Conservation (phyloP, 1,139 yeast species). For the Pichia norvegensis region DNA sequence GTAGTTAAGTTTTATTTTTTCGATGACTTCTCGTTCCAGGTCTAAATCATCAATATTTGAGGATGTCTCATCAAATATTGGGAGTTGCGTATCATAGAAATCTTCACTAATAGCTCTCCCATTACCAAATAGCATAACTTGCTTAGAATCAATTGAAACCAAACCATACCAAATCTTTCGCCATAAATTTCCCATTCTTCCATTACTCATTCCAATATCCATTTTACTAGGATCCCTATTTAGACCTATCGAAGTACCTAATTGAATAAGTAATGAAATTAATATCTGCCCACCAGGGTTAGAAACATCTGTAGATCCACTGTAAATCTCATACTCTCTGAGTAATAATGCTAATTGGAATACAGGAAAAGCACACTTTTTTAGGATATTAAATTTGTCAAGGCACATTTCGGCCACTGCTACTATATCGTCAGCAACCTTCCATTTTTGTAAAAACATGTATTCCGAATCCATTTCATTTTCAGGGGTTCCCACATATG, state of each 20-base stretch:
- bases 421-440: conserved; percentile 39
- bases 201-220: conserved; percentile 14
- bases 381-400: conserved; percentile 41
- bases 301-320: conserved; percentile 36
- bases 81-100: conserved; percentile 35
- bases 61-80: conserved; percentile 22
- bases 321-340: conserved; percentile 37
- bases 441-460: conserved; percentile 38
- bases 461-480: conserved; percentile 29
- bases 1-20: conserved; percentile 14
- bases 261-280: conserved; percentile 39
- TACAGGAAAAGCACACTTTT: conserved; percentile 42
- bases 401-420: conserved; percentile 47
- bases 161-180: conserved; percentile 50
- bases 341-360: conserved; percentile 43
- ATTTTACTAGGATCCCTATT: conserved; percentile 43
- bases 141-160: conserved; percentile 31
- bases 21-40: conserved; percentile 24
- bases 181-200: conserved; percentile 32
- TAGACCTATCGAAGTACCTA: conserved; percentile 44
- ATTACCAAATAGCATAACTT: conserved; percentile 36
- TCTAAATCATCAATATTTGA: conserved; percentile 21
- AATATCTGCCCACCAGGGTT: conserved; percentile 38
- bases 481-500: conserved; percentile 24
- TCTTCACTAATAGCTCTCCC: conserved; percentile 31